Conservation (phyloP, 441 rosid genomes). For the Eutrema salsugineum region DNA sequence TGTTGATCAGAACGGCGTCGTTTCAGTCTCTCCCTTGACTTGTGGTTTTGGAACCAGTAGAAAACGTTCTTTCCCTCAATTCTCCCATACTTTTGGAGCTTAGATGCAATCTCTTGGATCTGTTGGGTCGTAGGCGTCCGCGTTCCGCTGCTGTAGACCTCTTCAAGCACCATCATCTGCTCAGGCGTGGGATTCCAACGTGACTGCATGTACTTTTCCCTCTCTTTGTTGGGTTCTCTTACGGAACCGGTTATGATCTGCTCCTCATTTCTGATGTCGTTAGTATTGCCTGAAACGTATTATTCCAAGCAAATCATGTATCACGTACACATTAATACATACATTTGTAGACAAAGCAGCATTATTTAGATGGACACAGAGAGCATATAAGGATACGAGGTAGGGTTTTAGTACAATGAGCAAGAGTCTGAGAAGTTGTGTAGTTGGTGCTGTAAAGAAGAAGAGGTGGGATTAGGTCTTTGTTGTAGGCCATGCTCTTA, state of each 20-base stretch:
- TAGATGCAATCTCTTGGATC: conserved; percentile 73
- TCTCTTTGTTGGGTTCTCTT: background rate
- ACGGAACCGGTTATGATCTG: background rate
- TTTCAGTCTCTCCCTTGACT: conserved; percentile 88
- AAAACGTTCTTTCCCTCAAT: conserved; percentile 91
- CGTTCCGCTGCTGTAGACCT: conserved; percentile 70
- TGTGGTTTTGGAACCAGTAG: conserved; percentile 97
- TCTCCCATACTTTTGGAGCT: conserved; percentile 74
- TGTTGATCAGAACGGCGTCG: conserved; percentile 11
- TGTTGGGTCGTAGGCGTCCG: conserved; percentile 83
- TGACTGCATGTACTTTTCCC: conserved; percentile 19
- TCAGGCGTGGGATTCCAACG: conserved; percentile 96
- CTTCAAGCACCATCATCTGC: conserved; percentile 73
- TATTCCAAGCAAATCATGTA: background rate
- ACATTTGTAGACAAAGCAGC: background rate
- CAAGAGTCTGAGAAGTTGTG: background rate
- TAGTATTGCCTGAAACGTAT: background rate
- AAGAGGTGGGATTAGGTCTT: background rate
- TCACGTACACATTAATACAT: background rate
- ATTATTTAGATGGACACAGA: background rate
- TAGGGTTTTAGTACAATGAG: conserved; percentile 6
- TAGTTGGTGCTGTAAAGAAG: background rate
- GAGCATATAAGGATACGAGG: background rate
- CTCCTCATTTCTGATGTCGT: background rate
- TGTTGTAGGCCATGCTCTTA: conserved; percentile 9